Conservation (phyloP, 495 filamentous ascomycete genomes). For the Podospora sp. region DNA sequence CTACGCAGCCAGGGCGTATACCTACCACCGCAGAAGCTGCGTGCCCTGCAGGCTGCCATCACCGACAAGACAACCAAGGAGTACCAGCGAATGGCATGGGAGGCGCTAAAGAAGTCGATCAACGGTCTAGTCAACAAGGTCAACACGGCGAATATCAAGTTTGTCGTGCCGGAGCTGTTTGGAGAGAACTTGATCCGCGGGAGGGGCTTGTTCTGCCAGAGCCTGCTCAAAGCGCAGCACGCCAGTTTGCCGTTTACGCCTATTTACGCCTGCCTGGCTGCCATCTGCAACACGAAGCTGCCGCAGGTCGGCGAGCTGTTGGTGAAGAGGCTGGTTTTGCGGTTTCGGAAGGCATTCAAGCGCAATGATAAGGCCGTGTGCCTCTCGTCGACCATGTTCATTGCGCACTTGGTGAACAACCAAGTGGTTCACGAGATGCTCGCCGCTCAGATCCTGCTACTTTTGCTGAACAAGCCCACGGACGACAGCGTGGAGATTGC, state of each 20-base stretch:
- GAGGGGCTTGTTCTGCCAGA: slow-evolving; percentile 87
- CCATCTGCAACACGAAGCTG: slow-evolving; percentile 97
- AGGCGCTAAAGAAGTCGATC: slow-evolving; percentile 97
- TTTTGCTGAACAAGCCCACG: slow-evolving; percentile 89
- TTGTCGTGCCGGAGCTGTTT: slow-evolving; percentile 94
- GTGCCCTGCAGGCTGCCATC: slow-evolving; percentile 92
- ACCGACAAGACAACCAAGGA: slow-evolving; percentile 95
- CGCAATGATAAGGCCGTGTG: slow-evolving; percentile 97
- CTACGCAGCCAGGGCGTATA: slow-evolving; percentile 95
- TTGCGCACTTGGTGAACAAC: slow-evolving; percentile 92
- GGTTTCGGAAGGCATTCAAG: slow-evolving; percentile 95
- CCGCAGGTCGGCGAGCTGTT: slow-evolving; percentile 92
- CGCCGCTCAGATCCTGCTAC: slow-evolving; percentile 84
- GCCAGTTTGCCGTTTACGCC: slow-evolving; percentile 95
- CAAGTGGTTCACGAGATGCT: slow-evolving; percentile 94
- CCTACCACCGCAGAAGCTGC: slow-evolving; percentile 87
- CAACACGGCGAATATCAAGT: slow-evolving; percentile 96
- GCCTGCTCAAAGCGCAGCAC: slow-evolving; percentile 96
- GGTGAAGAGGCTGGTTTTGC: slow-evolving; percentile 80
- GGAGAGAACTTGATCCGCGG: slow-evolving; percentile 91
- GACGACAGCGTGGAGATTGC: slow-evolving; percentile 99
- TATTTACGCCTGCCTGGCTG: slow-evolving; percentile 91
- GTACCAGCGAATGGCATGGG: slow-evolving; percentile 99
- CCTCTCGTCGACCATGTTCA: slow-evolving; percentile 85
- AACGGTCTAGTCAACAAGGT: slow-evolving; percentile 99